These are phyloP conservation scores for Leccinum uliginosum DNA, from an alignment of 768 basidiomycete genomes.

Conservation along the genomic window DNA sequence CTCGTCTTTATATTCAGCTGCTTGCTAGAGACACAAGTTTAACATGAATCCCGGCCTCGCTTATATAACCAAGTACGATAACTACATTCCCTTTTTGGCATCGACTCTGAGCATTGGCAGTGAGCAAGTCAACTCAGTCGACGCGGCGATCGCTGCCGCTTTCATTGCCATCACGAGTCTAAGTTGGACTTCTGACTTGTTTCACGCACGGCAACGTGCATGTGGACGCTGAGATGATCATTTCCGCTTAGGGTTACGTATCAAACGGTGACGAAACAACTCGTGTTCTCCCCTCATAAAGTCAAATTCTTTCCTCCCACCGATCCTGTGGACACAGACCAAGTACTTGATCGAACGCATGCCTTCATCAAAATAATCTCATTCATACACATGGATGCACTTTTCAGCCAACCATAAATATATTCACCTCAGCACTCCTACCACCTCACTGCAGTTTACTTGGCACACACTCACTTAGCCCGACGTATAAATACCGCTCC, in stretches of 20 bases:
- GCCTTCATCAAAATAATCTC: not conserved
- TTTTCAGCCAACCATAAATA: not conserved
- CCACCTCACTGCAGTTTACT: not conserved
- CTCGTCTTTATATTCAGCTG: not conserved
- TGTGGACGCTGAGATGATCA: not conserved
- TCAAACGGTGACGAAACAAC: not conserved
- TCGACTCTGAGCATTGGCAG: too few species aligned
- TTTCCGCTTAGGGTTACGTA: not conserved
- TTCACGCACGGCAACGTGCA: not conserved
- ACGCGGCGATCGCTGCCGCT: too few species aligned
- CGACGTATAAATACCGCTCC: constrained; percentile 7
- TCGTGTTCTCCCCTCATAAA: not conserved
- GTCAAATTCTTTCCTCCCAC: not conserved
- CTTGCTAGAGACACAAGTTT: not conserved
- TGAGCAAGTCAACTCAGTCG: too few species aligned
- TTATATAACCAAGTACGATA: not conserved
- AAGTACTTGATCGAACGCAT: not conserved
- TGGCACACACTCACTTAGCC: not conserved
- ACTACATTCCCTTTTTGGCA: not conserved
- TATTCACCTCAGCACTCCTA: not conserved
- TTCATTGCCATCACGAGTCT: not conserved
- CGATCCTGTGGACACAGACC: not conserved
- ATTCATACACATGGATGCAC: not conserved
- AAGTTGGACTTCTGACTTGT: not conserved
- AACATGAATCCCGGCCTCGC: not conserved